phyloP scores from a whole-genome alignment of 2,329 filamentous ascomycete genomes.

The Fusarium denticulatum region DNA sequence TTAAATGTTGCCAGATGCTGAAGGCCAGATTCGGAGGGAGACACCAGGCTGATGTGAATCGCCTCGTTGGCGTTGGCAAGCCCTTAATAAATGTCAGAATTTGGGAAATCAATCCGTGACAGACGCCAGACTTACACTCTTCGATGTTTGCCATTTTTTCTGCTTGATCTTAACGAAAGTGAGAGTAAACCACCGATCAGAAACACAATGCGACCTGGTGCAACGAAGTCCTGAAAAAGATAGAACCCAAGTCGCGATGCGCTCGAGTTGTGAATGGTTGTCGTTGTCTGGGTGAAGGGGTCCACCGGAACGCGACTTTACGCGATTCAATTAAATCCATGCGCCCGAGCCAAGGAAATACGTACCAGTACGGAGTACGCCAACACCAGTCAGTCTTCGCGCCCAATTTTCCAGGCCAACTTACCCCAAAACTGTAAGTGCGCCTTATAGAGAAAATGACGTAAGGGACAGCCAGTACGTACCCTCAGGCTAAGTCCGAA shows the following conservation, averaged over 20 bases:
- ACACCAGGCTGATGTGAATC: slow-evolving; percentile 68
- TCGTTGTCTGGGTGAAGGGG: slow-evolving; percentile 17
- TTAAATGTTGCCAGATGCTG: slow-evolving; percentile 76
- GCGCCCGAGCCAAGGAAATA: background rate
- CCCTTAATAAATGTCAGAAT: slow-evolving; percentile 56
- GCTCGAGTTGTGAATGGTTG: slow-evolving; percentile 7
- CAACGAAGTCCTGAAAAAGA: background rate
- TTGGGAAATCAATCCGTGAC: background rate
- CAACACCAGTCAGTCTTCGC: background rate
- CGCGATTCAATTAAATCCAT: slow-evolving; percentile 37
- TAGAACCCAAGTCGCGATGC: slow-evolving; percentile 9
- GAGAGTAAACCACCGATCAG: background rate
- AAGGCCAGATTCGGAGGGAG: slow-evolving; percentile 58
- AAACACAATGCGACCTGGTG: slow-evolving; percentile 1
- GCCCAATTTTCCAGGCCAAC: slow-evolving; percentile 35
- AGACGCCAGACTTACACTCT: slow-evolving; percentile 46
- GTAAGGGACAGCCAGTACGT: slow-evolving; percentile 29
- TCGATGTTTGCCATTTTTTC: slow-evolving; percentile 46
- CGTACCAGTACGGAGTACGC: background rate
- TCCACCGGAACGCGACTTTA: slow-evolving; percentile 24
- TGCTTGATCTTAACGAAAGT: background rate
- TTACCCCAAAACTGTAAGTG: background rate
- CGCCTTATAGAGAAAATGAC: slow-evolving; percentile 25
- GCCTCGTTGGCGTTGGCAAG: slow-evolving; percentile 69
- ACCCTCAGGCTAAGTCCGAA: slow-evolving; percentile 13